Conservation (phyloP, 768 basidiomycete species). For the Phanerochaete sordida region DNA sequence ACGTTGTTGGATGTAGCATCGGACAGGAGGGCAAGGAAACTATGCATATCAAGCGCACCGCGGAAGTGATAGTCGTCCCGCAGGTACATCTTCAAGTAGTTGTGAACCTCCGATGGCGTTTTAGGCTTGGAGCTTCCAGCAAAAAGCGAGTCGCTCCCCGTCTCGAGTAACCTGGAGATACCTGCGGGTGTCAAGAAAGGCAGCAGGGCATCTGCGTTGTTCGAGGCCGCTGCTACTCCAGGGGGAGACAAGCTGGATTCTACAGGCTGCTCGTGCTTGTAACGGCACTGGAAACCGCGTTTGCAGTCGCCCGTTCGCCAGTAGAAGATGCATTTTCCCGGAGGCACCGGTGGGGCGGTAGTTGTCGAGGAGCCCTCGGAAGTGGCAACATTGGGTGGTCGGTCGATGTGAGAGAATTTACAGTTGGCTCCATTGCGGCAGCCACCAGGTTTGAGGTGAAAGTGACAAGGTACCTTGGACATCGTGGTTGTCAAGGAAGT, state of each 20-base stretch:
- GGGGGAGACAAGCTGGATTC: neutral
- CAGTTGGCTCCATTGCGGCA: slow-evolving; percentile 44
- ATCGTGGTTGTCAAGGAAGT: slow-evolving; percentile 10
- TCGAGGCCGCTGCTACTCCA: neutral
- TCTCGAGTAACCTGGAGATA: slow-evolving; percentile 39
- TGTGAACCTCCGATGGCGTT: slow-evolving; percentile 24
- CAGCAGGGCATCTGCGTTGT: neutral
- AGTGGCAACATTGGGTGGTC: neutral
- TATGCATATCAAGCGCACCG: slow-evolving; percentile 19
- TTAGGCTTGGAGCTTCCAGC: neutral
- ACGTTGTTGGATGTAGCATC: slow-evolving; percentile 19
- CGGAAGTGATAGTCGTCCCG: slow-evolving; percentile 21
- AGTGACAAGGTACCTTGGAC: slow-evolving; percentile 36
- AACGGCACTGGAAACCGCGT: slow-evolving; percentile 25
- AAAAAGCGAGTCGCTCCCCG: slow-evolving; percentile 42
- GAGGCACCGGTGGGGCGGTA: neutral
- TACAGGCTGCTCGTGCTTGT: slow-evolving; percentile 16
- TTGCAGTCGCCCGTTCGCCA: slow-evolving; percentile 26
- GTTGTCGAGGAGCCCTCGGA: neutral
- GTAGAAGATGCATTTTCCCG: slow-evolving; percentile 10
- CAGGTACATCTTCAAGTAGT: slow-evolving; percentile 22
- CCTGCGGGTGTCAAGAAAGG: slow-evolving; percentile 26
- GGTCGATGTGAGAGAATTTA: slow-evolving; percentile 27
- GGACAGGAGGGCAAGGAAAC: slow-evolving; percentile 22
- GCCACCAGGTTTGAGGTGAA: slow-evolving; percentile 39